A percentile compares a stretch with the other conserved stretches of the same genome.
phyloP scores from a whole-genome alignment of 1,139 yeast genomes.

The Pichia sorboxylosa region DNA sequence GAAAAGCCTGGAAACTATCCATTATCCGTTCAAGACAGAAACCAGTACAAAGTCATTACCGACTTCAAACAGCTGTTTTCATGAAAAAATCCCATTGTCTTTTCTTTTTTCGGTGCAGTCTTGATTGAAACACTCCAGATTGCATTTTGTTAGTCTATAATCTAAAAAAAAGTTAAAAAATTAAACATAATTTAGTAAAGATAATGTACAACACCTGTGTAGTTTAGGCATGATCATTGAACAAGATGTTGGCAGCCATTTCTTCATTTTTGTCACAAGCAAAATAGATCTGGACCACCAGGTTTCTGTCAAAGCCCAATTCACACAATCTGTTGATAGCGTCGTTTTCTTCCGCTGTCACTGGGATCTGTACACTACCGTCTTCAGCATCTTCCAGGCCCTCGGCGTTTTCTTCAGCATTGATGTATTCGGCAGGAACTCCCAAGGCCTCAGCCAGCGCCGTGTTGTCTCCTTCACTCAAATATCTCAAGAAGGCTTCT shows the following conservation, averaged over 20 bases:
- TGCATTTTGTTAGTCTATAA: not conserved
- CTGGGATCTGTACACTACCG: conserved; percentile 42
- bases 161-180: no score
- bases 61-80: conserved; percentile 11
- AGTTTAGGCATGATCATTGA: conserved; percentile 27
- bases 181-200: not conserved
- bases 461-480: conserved; percentile 44
- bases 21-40: conserved; percentile 27
- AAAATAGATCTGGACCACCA: conserved; percentile 88
- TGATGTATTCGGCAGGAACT: conserved; percentile 20
- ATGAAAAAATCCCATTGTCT: not conserved
- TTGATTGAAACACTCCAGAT: no score
- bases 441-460: conserved; percentile 24
- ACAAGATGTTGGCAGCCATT: conserved; percentile 84
- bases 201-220: not conserved
- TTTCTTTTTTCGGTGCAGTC: not conserved
- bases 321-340: conserved; percentile 85
- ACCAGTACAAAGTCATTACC: conserved; percentile 18
- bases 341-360: conserved; percentile 75
- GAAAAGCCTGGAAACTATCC: conserved; percentile 69
- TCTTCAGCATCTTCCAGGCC: conserved; percentile 24
- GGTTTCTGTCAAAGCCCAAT: conserved; percentile 79
- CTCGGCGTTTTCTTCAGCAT: conserved; percentile 28
- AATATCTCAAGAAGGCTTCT: conserved; percentile 66
- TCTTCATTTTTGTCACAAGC: conserved; percentile 98